These are phyloP conservation scores for Claviceps citrina DNA, from an alignment of 2,329 filamentous ascomycete genomes.

Conservation along the genomic window DNA sequence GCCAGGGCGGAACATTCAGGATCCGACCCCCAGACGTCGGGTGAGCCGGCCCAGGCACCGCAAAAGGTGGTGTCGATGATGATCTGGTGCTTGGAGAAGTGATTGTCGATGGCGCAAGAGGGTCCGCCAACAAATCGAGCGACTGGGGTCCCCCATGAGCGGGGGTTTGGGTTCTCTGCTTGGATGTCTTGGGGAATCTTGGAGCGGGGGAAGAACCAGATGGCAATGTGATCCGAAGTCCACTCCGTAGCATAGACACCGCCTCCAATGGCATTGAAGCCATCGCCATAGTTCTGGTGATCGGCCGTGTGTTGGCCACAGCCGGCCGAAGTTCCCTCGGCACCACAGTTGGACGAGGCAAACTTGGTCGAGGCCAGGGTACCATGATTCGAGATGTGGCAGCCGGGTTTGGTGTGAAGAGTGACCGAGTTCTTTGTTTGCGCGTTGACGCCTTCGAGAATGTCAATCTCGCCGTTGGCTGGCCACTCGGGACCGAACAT, in stretches of 20 bases:
- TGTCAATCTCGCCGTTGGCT: constrained; percentile 57
- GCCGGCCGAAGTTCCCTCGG: constrained; percentile 36
- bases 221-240: constrained; percentile 53
- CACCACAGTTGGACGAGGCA: constrained; percentile 40
- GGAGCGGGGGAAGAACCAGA: constrained; percentile 68
- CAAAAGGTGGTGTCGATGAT: constrained; percentile 77
- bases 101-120: constrained; percentile 52
- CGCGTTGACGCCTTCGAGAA: constrained; percentile 62
- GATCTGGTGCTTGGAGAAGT: constrained; percentile 60
- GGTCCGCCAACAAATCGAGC: constrained; percentile 52
- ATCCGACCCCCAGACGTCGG: constrained; percentile 41
- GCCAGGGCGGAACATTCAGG: constrained; percentile 44
- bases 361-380: constrained; percentile 30
- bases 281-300: constrained; percentile 44
- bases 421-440: constrained; percentile 45
- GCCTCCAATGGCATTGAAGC: constrained; percentile 55
- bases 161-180: constrained; percentile 45
- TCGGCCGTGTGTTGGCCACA: constrained; percentile 40
- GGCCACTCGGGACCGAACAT: constrained; percentile 57
- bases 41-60: constrained; percentile 65
- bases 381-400: constrained; percentile 37
- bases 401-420: constrained; percentile 49
- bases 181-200: constrained; percentile 49
- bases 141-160: constrained; percentile 51
- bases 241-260: constrained; percentile 66